A percentile compares a stretch with the other conserved stretches of the same genome.
Conservation (phyloP, 192 early-diverging fungal genomes). For the Coemansia sp. region DNA sequence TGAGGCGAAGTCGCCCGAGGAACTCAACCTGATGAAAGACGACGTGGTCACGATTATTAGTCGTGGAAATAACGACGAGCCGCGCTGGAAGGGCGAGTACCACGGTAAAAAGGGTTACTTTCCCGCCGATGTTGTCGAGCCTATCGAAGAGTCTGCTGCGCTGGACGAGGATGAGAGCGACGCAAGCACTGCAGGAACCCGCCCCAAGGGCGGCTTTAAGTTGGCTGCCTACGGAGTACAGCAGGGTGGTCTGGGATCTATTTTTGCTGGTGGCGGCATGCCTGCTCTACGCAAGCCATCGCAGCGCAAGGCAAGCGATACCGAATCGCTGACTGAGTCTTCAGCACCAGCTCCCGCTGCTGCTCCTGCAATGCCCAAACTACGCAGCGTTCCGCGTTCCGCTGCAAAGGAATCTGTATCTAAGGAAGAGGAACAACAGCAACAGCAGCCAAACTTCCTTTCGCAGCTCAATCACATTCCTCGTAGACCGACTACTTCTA, state of each 20-base stretch:
- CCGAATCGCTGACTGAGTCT: slow-evolving; percentile 10
- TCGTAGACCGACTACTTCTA: slow-evolving; percentile 21
- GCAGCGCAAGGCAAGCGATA: slow-evolving; percentile 29
- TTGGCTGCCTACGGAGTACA: slow-evolving; percentile 77
- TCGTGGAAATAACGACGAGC: slow-evolving; percentile 55
- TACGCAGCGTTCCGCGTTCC: slow-evolving; percentile 43
- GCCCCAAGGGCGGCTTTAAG: slow-evolving; percentile 54
- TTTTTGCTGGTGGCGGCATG: slow-evolving; percentile 70
- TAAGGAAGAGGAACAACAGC: slow-evolving; percentile 29
- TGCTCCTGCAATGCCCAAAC: slow-evolving; percentile 37
- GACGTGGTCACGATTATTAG: slow-evolving; percentile 71
- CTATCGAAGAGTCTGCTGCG: slow-evolving; percentile 37
- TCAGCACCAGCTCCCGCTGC: slow-evolving; percentile 16
- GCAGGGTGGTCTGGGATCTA: slow-evolving; percentile 72
- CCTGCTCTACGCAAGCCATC: slow-evolving; percentile 64
- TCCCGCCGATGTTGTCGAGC: slow-evolving; percentile 61
- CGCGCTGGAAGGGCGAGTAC: slow-evolving; percentile 73
- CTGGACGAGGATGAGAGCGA: slow-evolving; percentile 30
- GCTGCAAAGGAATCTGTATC: slow-evolving; percentile 18
- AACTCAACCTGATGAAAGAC: slow-evolving; percentile 64
- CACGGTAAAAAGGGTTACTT: slow-evolving; percentile 76
- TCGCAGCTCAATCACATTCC: slow-evolving; percentile 43
- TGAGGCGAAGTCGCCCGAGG: slow-evolving; percentile 61
- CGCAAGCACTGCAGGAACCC: slow-evolving; percentile 8
- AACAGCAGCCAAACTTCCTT: slow-evolving; percentile 43